Percentiles rank a stretch among this genome's conserved stretches.
Evolutionary conservation across 768 basidiomycete species (phyloP).

Genomic region (Xerocomellus amylosporus): DNA sequence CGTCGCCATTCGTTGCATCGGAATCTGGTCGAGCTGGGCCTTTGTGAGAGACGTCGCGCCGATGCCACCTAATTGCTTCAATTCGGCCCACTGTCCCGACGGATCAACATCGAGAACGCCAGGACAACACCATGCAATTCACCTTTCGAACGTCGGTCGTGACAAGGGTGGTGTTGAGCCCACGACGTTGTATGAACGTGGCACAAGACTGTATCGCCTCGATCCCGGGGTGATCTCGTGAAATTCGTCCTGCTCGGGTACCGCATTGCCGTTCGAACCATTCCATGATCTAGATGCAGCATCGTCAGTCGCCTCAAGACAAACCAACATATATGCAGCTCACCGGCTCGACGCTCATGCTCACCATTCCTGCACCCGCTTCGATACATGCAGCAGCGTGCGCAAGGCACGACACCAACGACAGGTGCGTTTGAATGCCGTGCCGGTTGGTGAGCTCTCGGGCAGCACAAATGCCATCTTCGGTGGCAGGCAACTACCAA

Average conservation of each 20-base stretch:
- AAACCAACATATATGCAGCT: constrained; percentile 19
- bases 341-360: constrained; percentile 50
- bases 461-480: constrained; percentile 50
- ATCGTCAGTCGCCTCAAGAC: background rate
- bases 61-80: constrained; percentile 41
- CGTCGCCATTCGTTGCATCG: constrained; percentile 30
- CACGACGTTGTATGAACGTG: constrained; percentile 41
- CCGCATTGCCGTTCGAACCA: constrained; percentile 38
- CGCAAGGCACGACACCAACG: constrained; percentile 48
- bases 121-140: background rate
- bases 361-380: constrained; percentile 46
- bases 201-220: constrained; percentile 45
- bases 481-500: constrained; percentile 55
- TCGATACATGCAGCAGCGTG: constrained; percentile 58
- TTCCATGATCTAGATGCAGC: constrained; percentile 36
- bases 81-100: constrained; percentile 37
- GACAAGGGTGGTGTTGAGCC: constrained; percentile 40
- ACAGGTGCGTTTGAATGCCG: constrained; percentile 49
- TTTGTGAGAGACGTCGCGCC: constrained; percentile 44
- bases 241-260: background rate
- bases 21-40: constrained; percentile 37
- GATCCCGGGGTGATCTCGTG: constrained; percentile 41
- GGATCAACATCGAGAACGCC: background rate
- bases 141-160: constrained; percentile 44
- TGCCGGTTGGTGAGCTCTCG: constrained; percentile 36